Conservation (phyloP, 2,329 filamentous ascomycete genomes). For the Fonsecaea pedrosoi region DNA sequence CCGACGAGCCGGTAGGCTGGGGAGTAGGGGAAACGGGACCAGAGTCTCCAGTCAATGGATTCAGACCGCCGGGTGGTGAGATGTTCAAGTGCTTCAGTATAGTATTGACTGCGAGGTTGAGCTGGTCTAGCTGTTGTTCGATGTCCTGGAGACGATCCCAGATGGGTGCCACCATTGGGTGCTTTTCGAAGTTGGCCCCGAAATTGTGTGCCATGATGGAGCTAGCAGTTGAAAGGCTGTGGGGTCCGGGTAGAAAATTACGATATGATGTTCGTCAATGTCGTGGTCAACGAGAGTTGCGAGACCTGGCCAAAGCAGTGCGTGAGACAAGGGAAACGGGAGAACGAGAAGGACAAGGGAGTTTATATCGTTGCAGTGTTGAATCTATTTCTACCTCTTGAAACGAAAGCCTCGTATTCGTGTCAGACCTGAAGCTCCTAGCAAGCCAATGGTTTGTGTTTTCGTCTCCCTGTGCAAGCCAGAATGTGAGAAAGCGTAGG, state of each 20-base stretch:
- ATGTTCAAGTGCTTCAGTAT: conserved; percentile 18
- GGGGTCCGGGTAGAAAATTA: not conserved
- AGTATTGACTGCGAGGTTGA: conserved; percentile 13
- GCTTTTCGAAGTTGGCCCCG: conserved; percentile 15
- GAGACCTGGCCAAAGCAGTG: too few relatives aligned
- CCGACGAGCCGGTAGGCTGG: not conserved
- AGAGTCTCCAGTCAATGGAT: not conserved
- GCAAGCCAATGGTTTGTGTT: not conserved
- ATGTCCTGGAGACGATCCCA: conserved; percentile 16
- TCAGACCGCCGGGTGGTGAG: not conserved
- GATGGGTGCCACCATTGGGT: conserved; percentile 17
- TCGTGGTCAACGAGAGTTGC: not conserved
- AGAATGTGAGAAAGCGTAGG: not conserved
- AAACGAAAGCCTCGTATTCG: not conserved
- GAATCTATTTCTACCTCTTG: not conserved
- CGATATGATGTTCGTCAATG: not conserved
- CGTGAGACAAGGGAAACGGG: not conserved
- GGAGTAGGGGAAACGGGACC: not conserved
- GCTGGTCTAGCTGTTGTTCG: conserved; percentile 16
- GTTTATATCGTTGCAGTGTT: not conserved
- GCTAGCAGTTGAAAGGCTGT: not conserved
- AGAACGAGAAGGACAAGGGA: not conserved
- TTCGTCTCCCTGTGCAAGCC: not conserved
- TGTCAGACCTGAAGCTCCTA: not conserved
- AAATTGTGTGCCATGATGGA: conserved; percentile 3